Conservation (phyloP, 768 basidiomycete genomes). For the Panaeolus papilionaceus region DNA sequence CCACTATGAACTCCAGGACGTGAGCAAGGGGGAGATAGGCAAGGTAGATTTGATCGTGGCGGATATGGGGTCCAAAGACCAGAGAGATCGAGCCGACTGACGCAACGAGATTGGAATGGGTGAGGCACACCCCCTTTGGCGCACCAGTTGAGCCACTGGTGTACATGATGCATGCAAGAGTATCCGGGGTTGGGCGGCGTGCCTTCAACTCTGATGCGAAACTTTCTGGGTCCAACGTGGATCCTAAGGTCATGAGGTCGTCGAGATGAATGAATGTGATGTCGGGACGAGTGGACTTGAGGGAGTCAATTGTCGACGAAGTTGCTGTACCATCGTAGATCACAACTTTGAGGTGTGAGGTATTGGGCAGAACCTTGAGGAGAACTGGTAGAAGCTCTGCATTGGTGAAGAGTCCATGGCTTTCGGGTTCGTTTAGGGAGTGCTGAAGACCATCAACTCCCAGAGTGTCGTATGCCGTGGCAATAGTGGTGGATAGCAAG, state of each 20-base stretch:
- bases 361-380: slow-evolving; percentile 65
- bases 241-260: slow-evolving; percentile 66
- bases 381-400: slow-evolving; percentile 79
- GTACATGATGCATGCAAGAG: slow-evolving; percentile 52
- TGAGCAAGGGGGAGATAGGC: slow-evolving; percentile 90
- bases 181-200: slow-evolving; percentile 40
- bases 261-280: slow-evolving; percentile 66
- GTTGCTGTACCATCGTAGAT: slow-evolving; percentile 76
- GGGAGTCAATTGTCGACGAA: slow-evolving; percentile 51
- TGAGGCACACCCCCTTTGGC: slow-evolving; percentile 88
- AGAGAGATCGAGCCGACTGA: slow-evolving; percentile 73
- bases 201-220: slow-evolving; percentile 38
- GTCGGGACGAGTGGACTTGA: slow-evolving; percentile 51
- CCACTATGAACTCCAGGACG: slow-evolving; percentile 89
- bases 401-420: slow-evolving; percentile 83
- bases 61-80: slow-evolving; percentile 63
- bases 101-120: slow-evolving; percentile 80
- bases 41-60: slow-evolving; percentile 63
- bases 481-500: slow-evolving; percentile 72
- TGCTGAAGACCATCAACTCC: slow-evolving; percentile 82
- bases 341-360: slow-evolving; percentile 70
- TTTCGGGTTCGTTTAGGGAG: slow-evolving; percentile 77
- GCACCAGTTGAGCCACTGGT: slow-evolving; percentile 84
- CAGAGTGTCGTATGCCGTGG: slow-evolving; percentile 91
- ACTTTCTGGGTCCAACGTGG: slow-evolving; percentile 35